Percentiles rank a stretch among this genome's conserved stretches.
These are phyloP conservation scores for Blastomyces parvus DNA, from an alignment of 2,329 filamentous ascomycete species.

Conservation along the genomic window DNA sequence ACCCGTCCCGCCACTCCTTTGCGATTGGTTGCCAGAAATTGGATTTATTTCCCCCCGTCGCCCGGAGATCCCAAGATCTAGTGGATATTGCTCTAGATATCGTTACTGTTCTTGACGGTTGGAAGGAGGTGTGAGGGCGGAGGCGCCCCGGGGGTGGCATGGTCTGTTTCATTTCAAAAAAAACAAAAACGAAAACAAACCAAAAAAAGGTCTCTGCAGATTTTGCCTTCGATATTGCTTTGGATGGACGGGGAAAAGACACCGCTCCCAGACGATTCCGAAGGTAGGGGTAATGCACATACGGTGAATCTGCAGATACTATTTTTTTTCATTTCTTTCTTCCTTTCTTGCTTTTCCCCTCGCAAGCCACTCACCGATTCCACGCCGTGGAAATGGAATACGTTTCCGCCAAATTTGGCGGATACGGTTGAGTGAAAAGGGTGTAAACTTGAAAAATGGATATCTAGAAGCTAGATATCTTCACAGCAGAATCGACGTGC, in stretches of 20 bases:
- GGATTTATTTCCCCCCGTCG: no score
- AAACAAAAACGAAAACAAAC: no score
- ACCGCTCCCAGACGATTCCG: not conserved
- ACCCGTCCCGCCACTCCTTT: no score
- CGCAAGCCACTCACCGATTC: not conserved
- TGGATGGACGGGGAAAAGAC: not conserved
- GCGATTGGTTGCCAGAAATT: no score
- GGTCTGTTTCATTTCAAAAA: not conserved
- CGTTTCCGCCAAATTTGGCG: not conserved
- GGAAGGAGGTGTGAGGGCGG: no score
- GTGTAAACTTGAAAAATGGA: not conserved
- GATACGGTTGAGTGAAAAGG: not conserved
- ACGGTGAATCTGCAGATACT: not conserved
- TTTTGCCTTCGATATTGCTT: not conserved
- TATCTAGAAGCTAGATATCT: not conserved
- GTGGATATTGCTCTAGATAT: no score
- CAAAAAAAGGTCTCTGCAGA: not conserved
- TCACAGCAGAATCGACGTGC: not conserved
- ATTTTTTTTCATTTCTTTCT: no score
- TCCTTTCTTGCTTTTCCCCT: not conserved
- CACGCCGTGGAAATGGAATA: not conserved
- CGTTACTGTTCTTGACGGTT: no score
- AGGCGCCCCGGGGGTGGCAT: not conserved
- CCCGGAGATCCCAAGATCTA: no score
- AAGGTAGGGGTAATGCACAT: not conserved